These are phyloP conservation scores for Pecoramyces ruminantium DNA, from an alignment of 192 early-diverging fungal genomes.

Conservation along the genomic window DNA sequence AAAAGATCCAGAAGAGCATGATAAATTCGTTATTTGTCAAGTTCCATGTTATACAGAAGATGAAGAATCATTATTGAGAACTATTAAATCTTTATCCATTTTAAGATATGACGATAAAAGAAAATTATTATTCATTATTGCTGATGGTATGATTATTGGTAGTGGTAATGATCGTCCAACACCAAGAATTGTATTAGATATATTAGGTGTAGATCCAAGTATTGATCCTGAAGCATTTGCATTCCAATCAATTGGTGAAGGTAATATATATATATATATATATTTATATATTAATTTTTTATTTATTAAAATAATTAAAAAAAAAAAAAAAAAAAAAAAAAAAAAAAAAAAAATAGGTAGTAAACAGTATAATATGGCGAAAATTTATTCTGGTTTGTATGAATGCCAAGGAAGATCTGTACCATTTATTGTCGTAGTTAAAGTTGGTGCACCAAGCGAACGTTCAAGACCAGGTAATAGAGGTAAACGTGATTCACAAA, in stretches of 20 bases:
- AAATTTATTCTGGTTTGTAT: neutral
- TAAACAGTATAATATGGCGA: neutral
- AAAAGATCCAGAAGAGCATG: slow-evolving; percentile 60
- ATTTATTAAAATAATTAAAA: neutral
- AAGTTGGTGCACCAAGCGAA: neutral
- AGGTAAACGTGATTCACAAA: neutral
- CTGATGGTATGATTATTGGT: slow-evolving; percentile 95
- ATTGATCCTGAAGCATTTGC: slow-evolving; percentile 58
- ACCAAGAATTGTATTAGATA: slow-evolving; percentile 89
- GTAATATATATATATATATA: neutral
- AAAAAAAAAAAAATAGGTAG: neutral
- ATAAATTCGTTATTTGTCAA: slow-evolving; percentile 83
- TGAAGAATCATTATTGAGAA: slow-evolving; percentile 80
- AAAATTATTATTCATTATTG: slow-evolving; percentile 88
- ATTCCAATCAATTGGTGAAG: slow-evolving; percentile 76
- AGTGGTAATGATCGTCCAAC: slow-evolving; percentile 92
- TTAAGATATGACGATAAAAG: slow-evolving; percentile 94
- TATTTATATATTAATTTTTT: neutral
- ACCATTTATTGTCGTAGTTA: neutral
- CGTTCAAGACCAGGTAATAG: neutral
- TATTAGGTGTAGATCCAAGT: slow-evolving; percentile 74
- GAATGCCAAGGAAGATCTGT: neutral
- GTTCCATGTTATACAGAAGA: slow-evolving; percentile 97
- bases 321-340: neutral
- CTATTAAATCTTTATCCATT: slow-evolving; percentile 80